phyloP scores from a whole-genome alignment of 225 moss, liverwort and hornwort species.

The Straminergon stramineum region DNA sequence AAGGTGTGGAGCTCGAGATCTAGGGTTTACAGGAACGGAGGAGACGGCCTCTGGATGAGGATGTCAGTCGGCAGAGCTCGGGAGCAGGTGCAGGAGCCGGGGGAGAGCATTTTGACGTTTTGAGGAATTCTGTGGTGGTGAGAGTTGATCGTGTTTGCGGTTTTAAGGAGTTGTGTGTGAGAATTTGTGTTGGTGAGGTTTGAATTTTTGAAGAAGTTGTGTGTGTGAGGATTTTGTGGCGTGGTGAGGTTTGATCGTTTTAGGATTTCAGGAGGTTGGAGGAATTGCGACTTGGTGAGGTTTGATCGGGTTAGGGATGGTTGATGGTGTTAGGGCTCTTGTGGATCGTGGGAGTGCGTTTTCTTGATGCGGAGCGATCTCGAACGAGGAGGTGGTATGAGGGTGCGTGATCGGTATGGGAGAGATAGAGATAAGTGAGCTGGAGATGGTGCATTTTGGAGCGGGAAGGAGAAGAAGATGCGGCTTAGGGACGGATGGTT shows the following conservation, averaged over 20 bases:
- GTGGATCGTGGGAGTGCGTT: neutral
- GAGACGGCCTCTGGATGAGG: neutral
- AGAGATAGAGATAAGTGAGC: neutral
- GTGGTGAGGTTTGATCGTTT: neutral
- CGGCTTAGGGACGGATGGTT: neutral
- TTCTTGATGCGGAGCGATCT: conserved; percentile 6
- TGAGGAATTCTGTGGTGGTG: neutral
- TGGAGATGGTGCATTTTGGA: conserved; percentile 9
- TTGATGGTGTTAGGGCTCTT: neutral
- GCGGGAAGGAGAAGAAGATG: neutral
- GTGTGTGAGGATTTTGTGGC: neutral
- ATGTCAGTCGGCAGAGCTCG: neutral
- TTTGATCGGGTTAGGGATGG: neutral
- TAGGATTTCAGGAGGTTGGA: neutral
- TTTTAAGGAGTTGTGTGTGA: neutral
- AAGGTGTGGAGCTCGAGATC: neutral
- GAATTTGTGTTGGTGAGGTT: neutral
- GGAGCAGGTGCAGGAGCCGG: neutral
- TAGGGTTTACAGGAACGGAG: conserved; percentile 1
- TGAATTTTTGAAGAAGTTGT: too few species aligned
- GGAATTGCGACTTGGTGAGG: neutral
- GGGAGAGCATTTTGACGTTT: neutral
- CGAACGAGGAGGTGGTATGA: conserved; percentile 4
- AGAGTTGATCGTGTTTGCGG: neutral
- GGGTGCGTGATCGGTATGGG: conserved; percentile 9